Conservation (phyloP, 331 rosid genomes). For the Pyracantha coccinea region DNA sequence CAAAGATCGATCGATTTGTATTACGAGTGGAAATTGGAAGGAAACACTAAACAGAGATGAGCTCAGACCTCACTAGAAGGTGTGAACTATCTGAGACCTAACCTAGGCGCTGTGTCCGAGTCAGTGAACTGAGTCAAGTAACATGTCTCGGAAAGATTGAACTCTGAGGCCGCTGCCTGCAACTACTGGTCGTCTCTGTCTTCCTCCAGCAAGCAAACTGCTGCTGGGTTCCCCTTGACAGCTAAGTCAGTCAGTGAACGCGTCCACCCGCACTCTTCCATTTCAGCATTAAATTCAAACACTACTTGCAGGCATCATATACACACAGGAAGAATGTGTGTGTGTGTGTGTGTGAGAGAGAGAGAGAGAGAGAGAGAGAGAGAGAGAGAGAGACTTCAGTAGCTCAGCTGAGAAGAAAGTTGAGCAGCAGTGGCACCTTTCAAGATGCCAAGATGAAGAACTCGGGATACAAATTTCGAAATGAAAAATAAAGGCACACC, state of each 20-base stretch:
- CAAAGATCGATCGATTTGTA: not conserved
- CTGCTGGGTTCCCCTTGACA: conserved; percentile 66
- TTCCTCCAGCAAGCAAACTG: conserved; percentile 51
- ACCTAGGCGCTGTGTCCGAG: conserved; percentile 26
- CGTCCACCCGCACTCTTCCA: conserved; percentile 33
- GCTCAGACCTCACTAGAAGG: conserved; percentile 35
- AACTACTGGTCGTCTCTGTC: conserved; percentile 42
- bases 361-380: no score
- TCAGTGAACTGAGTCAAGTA: conserved; percentile 24
- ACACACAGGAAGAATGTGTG: no score
- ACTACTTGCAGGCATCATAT: no score
- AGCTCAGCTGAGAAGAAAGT: not conserved
- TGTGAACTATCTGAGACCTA: conserved; percentile 65
- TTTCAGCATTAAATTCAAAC: no score
- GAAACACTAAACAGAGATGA: not conserved
- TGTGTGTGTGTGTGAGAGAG: no score
- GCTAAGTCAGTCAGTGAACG: conserved; percentile 41
- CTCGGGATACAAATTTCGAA: not conserved
- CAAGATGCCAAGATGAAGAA: not conserved
- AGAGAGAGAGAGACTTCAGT: no score
- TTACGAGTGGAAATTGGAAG: no score
- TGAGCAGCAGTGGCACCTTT: not conserved
- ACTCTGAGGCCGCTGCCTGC: conserved; percentile 33
- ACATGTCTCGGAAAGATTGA: conserved; percentile 38
- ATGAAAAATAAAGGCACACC: no score